Percentiles rank a stretch among this genome's conserved stretches.
Evolutionary conservation across 2,329 filamentous ascomycete genomes (phyloP).

Genomic region (Talaromyces sp.): DNA sequence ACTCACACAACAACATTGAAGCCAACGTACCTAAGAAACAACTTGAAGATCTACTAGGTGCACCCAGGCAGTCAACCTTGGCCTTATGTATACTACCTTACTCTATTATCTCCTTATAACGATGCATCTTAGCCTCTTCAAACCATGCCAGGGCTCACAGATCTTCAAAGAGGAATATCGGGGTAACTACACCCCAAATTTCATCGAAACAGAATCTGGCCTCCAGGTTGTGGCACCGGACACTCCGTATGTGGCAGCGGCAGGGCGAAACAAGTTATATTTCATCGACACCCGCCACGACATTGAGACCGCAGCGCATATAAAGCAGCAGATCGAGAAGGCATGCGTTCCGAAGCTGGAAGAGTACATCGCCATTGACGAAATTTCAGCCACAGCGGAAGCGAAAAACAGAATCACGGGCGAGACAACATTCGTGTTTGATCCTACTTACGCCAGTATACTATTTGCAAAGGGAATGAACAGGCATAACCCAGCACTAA

Average conservation of each 20-base stretch:
- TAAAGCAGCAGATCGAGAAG: constrained; percentile 15
- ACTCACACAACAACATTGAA: too few relatives aligned
- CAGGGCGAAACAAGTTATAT: constrained; percentile 9
- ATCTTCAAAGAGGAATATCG: constrained; percentile 12
- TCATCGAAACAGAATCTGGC: constrained; percentile 8
- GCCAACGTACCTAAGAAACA: too few relatives aligned
- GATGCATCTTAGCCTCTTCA: constrained; percentile 7
- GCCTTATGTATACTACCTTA: too few relatives aligned
- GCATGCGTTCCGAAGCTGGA: not conserved
- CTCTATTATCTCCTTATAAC: not conserved
- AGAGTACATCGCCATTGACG: constrained; percentile 16
- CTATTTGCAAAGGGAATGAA: constrained; percentile 16
- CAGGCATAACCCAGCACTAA: constrained; percentile 11
- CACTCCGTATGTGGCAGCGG: constrained; percentile 15
- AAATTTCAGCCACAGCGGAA: constrained; percentile 12
- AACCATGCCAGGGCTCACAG: constrained; percentile 5
- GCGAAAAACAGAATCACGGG: constrained; percentile 7
- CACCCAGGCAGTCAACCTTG: too few relatives aligned
- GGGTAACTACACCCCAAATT: constrained; percentile 8
- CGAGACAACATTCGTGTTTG: constrained; percentile 18
- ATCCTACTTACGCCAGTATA: constrained; percentile 11
- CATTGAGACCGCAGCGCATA: constrained; percentile 10
- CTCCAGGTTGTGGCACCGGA: constrained; percentile 15
- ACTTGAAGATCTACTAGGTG: too few relatives aligned
- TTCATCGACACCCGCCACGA: constrained; percentile 16